Evolutionary conservation across 2,329 filamentous ascomycete species (phyloP), one percentile per base, ranked within the genome.

Genomic region (Fusarium beomiforme): DNA sequence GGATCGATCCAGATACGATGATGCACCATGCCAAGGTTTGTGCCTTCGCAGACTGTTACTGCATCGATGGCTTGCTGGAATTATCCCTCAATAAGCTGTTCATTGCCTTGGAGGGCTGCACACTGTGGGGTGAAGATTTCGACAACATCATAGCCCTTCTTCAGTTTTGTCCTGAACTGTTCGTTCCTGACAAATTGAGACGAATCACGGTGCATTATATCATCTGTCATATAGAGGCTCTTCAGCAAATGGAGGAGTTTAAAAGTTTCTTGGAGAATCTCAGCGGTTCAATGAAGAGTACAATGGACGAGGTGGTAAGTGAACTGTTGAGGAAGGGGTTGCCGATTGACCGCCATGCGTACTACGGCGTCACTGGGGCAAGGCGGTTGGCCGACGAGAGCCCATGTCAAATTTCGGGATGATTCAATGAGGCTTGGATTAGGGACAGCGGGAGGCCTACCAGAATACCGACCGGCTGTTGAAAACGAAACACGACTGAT

Each of bases 91-190:
- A 13, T 0, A 51, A 51, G 21, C 6, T 24, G 0, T 51, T 51
- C 13, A 3, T 37, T 9, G 21, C 5, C 1, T 13, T 51, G 1
- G 31, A 51, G 1, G 47, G 12, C 0, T 36, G 12, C 0, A 24
- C 37, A 8, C 31, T 31, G 8, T 36, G 31, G 21, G 31, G 47
- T 4, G 3, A 14, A 8, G 14, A 17, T 2, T 37, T 31, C 31
- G 3, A n/a, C 2, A 2, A 6, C 3, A 10, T 37, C 6, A 51
- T 37, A 31, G 31, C 24, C 1, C 13, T 51, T 1, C 17, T 51
- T 2, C 0, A 24, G 1, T 8, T 51, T 13, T 13, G 21, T 8
- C 24, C 47, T 1, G 47, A 17, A 4, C 24, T 8, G 2, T 24
- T 16, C 2, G 31, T 37, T 8, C 47, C 47, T 0, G 0, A 10